Base-by-base conservation (phyloP, 345 rosid genomes). In the Melaleuca alternifolia region DNA sequence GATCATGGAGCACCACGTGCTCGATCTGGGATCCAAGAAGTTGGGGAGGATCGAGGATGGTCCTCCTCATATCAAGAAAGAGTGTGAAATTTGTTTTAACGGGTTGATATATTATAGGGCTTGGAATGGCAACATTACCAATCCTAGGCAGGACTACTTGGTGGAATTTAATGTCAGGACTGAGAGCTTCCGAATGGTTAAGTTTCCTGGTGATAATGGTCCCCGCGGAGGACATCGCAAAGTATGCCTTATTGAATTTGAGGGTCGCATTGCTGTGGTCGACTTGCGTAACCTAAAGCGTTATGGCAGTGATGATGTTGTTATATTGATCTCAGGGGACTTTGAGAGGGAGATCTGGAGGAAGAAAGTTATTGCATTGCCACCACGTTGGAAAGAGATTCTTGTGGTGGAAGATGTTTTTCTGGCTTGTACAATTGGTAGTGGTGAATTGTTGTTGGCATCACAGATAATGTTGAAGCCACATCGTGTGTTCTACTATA, bases 311-410 rank as follows among this genome's bases (percentile, higher is more conserved):
- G 77, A 30, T 65, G 77, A 65, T 37, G 5, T 83, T 30, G 56
- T 83, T 53, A 51, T 51, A 13, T 83, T 83, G 54, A 50, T 83
- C 54, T 14, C 48, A 20, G 84, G 33, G 44, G 84, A 50, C 37
- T 50, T n/a, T 50, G 57, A 50, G 84, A 28, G 84, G 50, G 54
- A 83, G 54, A 83, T 81, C 83, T 81, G 53, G 54, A 83, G 54
- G 44, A 21, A 20, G 24, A 51, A 50, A 83, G 56, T 81, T 23
- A 44, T 81, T 6, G 16, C 50, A 86, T 51, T 83, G 81, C 85
- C 87, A 54, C 76, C 33, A 86, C 16, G 28, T 81, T 44, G 52
- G 83, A 81, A 81, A 46, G n/a, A n/a, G 82, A 86, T 91, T 89
- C 28, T 90, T 85, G 50, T 54, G 52, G 86, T 85, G 79, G 82